phyloP scores from a whole-genome alignment of 495 filamentous ascomycete genomes.

The Tuber borchii region DNA sequence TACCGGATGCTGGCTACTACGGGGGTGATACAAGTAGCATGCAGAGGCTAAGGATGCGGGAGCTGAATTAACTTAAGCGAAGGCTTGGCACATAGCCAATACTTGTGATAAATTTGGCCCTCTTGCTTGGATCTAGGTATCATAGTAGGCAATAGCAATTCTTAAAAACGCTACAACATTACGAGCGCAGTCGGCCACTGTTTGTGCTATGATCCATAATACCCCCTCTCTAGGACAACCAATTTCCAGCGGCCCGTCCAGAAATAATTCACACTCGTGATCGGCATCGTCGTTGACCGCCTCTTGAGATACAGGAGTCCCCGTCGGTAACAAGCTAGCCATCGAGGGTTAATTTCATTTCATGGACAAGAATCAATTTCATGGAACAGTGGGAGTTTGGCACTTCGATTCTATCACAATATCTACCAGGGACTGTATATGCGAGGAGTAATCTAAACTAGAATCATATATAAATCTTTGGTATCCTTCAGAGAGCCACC shows the following conservation, averaged over 20 bases:
- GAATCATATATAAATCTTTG: neutral
- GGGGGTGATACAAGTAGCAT: neutral
- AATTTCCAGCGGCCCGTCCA: neutral
- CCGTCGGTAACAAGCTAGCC: neutral
- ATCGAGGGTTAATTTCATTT: neutral
- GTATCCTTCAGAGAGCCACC: too few species aligned
- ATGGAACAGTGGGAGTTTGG: too few species aligned
- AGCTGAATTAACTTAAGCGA: neutral
- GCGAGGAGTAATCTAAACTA: neutral
- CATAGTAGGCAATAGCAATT: too few species aligned
- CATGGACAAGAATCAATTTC: too few species aligned
- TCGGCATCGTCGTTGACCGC: neutral
- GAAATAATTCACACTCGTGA: neutral
- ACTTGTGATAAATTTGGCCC: too few species aligned
- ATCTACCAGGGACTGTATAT: neutral
- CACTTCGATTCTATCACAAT: too few species aligned
- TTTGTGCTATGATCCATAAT: neutral
- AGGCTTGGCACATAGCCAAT: neutral
- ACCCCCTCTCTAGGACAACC: neutral
- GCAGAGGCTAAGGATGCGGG: neutral
- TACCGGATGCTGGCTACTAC: neutral
- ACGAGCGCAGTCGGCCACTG: too few species aligned
- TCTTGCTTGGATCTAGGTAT: too few species aligned
- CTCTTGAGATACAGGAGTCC: neutral
- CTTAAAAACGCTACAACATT: too few species aligned